Evolutionary conservation across 129 eudicot species (phyloP), one percentile per base, ranked within the genome.

Genomic region (Logfia minima): DNA sequence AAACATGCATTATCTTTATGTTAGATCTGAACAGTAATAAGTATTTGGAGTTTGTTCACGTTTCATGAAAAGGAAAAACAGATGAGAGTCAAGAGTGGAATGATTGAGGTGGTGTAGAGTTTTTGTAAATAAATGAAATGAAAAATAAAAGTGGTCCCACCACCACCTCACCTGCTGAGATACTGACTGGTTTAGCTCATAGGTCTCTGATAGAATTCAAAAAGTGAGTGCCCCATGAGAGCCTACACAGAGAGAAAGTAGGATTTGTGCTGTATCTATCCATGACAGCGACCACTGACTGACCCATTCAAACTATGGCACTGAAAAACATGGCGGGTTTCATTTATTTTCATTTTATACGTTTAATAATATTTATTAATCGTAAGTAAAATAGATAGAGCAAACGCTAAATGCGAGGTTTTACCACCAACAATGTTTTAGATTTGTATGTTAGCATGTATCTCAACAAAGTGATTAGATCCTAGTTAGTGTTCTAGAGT

Each of bases 221-320:
- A 79, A 81, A 81, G 84, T 81, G 76, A 75, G 84, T 74, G 84
- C 79, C 84, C 79, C 84, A 79, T 79, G 72, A 72, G 83, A 79
- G 83, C 78, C 78, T 79, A 80, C 74, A 28, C 21, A 78, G 62
- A 73, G 53, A 32, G 70, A 75, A 56, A 64, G 67, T 55, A 65
- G 84, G 79, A 75, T 83, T 79, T 83, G 86, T 82, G 58, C 37
- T 79, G 84, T 83, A 79, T 35, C 75, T 51, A 78, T 79, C 81
- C 72, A 22, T 82, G 89, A 85, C 70, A 75, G 76, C 22, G 89
- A 85, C 89, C 22, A 32, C 63, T 83, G 83, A 80, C 81, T 79
- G 62, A 81, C 78, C 86, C 86, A 82, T 85, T 82, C 86, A 85
- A 48, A 85, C 84, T 78, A 73, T 85, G 84, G 89, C 89, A 82